Conservation (phyloP, 202 grass and related monocot species). For the Bolboschoenoplectus hybrid region DNA sequence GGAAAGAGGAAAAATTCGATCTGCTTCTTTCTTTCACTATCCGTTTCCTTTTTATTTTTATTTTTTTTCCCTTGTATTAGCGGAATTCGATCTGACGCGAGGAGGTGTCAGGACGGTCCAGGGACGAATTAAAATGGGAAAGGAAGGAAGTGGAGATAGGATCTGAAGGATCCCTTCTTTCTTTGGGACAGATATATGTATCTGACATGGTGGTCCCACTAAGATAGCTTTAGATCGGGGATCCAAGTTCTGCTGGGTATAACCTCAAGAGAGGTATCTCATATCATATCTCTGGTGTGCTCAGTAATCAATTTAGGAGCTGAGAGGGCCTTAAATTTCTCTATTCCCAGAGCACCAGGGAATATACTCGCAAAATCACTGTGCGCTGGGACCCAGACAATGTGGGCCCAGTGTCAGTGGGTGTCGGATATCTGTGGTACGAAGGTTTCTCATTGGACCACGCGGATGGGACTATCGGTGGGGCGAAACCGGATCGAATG, state of each 20-base stretch:
- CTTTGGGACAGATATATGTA: not conserved
- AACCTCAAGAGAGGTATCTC: not conserved
- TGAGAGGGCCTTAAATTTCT: not conserved
- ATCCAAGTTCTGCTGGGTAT: not conserved
- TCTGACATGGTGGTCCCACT: slow-evolving; percentile 8
- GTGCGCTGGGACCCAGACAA: not conserved
- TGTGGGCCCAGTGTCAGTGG: not conserved
- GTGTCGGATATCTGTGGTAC: not conserved
- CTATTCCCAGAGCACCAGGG: not conserved
- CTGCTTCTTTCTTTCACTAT: not conserved
- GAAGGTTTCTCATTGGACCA: not conserved
- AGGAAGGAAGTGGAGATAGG: not conserved
- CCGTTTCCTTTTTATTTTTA: too few relatives aligned
- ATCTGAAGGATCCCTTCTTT: slow-evolving; percentile 2
- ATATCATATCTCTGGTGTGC: not conserved
- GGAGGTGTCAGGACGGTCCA: not conserved
- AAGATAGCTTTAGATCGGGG: not conserved
- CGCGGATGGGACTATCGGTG: not conserved
- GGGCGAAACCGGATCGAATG: too few relatives aligned
- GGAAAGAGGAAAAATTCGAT: not conserved
- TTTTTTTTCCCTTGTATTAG: not conserved
- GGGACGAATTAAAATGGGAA: not conserved
- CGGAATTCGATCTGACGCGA: not conserved
- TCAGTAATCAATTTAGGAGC: not conserved
- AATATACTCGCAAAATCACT: not conserved